Percentiles rank a stretch among this genome's conserved stretches.
These are phyloP conservation scores for Taxillus chinensis DNA, from an alignment of 164 flowering plant genomes.

Conservation along the genomic window DNA sequence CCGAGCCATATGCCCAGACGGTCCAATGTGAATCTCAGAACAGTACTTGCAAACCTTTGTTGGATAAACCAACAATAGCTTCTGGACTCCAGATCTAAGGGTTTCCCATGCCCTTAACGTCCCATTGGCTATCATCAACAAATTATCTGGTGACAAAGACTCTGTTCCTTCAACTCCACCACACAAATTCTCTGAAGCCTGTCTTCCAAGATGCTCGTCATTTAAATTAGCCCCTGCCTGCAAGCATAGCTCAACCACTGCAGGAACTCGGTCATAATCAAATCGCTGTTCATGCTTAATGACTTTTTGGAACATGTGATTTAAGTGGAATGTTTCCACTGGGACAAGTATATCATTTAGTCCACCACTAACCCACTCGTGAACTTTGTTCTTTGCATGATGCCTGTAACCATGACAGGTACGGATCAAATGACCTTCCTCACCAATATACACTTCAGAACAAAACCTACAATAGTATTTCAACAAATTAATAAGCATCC, in stretches of 20 bases:
- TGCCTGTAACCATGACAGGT: conserved; percentile 59
- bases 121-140: conserved; percentile 27
- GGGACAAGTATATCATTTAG: conserved; percentile 67
- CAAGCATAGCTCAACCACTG: conserved; percentile 71
- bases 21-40: conserved; percentile 87
- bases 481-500: background rate
- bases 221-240: conserved; percentile 64
- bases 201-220: conserved; percentile 12
- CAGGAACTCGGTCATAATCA: conserved; percentile 76
- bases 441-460: conserved; percentile 72
- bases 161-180: conserved; percentile 6
- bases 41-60: conserved; percentile 76
- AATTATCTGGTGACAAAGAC: conserved; percentile 23
- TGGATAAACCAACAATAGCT: conserved; percentile 61
- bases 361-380: conserved; percentile 59
- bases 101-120: conserved; percentile 82
- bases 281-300: conserved; percentile 71
- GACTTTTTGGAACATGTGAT: conserved; percentile 47
- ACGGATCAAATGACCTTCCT: conserved; percentile 61
- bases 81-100: conserved; percentile 55
- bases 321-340: conserved; percentile 65
- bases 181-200: background rate
- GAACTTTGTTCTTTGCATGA: conserved; percentile 38
- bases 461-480: conserved; percentile 48
- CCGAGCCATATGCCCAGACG: conserved; percentile 78